A percentile compares a stretch with the other conserved stretches of the same genome.
These are phyloP conservation scores for Phytophthora megakarya DNA, from an alignment of 352 stramenopile species.

Conservation along the genomic window DNA sequence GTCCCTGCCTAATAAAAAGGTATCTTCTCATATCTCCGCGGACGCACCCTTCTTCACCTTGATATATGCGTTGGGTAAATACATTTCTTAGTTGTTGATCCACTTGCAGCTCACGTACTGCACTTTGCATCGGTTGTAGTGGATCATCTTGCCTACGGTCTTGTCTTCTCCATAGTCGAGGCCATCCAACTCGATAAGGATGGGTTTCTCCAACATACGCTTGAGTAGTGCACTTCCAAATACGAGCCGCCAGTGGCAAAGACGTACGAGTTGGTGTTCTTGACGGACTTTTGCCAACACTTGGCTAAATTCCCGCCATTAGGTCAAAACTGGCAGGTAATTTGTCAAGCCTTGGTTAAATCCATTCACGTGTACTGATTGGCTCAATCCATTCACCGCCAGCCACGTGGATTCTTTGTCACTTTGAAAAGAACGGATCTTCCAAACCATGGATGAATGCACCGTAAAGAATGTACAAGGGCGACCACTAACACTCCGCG, in stretches of 20 bases:
- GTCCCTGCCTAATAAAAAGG: slow-evolving; percentile 55
- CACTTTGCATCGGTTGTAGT: slow-evolving; percentile 77
- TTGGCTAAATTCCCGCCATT: no score
- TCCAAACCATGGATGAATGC: no score
- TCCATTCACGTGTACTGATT: no score
- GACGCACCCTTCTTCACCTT: slow-evolving; percentile 74
- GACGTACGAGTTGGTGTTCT: slow-evolving; percentile 79
- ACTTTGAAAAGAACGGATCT: no score
- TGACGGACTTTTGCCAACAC: no score
- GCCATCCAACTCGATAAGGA: slow-evolving; percentile 66
- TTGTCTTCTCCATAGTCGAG: slow-evolving; percentile 82
- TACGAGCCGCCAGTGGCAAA: slow-evolving; percentile 80
- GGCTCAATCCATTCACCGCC: no score
- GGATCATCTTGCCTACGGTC: slow-evolving; percentile 83
- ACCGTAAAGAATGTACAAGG: no score
- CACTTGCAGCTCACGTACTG: slow-evolving; percentile 88
- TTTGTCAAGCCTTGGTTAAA: no score
- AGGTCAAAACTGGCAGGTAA: no score
- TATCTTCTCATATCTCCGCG: slow-evolving; percentile 59
- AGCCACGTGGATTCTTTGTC: no score
- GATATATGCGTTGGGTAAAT: slow-evolving; percentile 66
- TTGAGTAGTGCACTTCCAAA: slow-evolving; percentile 73
- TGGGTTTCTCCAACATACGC: slow-evolving; percentile 65
- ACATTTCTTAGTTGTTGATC: slow-evolving; percentile 86
- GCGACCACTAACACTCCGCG: no score